phyloP scores from a whole-genome alignment of 768 basidiomycete species.

The Lactarius sp. region DNA sequence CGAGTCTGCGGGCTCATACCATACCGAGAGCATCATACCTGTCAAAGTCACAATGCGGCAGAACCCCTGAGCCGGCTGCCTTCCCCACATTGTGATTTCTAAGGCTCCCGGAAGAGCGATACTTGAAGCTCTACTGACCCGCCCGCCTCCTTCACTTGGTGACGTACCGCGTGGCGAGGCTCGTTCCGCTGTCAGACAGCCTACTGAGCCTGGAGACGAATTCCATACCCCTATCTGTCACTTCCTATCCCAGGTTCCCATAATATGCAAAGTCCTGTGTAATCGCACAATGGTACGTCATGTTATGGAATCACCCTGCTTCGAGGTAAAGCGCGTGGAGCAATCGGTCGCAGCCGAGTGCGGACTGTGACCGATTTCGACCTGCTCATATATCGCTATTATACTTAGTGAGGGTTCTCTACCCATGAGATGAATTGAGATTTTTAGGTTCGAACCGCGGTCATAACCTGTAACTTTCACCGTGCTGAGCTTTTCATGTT shows the following conservation, averaged over 20 bases:
- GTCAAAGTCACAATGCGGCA: conserved; percentile 37
- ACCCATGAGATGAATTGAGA: not conserved
- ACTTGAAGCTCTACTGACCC: conserved; percentile 55
- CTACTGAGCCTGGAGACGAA: not conserved
- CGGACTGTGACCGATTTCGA: not conserved
- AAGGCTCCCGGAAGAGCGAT: conserved; percentile 34
- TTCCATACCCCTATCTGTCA: not conserved
- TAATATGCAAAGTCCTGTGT: not conserved
- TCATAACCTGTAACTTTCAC: not conserved
- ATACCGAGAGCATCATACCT: conserved; percentile 31
- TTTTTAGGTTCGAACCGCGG: not conserved
- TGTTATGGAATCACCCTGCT: not conserved
- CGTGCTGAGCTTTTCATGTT: not conserved
- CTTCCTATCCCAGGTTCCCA: not conserved
- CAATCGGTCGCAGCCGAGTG: not conserved
- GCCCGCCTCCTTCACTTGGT: conserved; percentile 30
- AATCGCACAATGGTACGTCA: not conserved
- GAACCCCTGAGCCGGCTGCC: conserved; percentile 30
- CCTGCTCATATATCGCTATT: not conserved
- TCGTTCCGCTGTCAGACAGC: conserved; percentile 67
- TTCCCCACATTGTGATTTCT: conserved; percentile 19
- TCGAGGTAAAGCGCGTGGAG: not conserved
- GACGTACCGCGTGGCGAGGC: conserved; percentile 38
- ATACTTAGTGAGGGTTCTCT: not conserved
- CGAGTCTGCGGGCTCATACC: conserved; percentile 8